A percentile compares a stretch with the other conserved stretches of the same genome.
These are phyloP conservation scores for Thozetella sp. DNA, from an alignment of 495 filamentous ascomycete species.

Conservation along the genomic window DNA sequence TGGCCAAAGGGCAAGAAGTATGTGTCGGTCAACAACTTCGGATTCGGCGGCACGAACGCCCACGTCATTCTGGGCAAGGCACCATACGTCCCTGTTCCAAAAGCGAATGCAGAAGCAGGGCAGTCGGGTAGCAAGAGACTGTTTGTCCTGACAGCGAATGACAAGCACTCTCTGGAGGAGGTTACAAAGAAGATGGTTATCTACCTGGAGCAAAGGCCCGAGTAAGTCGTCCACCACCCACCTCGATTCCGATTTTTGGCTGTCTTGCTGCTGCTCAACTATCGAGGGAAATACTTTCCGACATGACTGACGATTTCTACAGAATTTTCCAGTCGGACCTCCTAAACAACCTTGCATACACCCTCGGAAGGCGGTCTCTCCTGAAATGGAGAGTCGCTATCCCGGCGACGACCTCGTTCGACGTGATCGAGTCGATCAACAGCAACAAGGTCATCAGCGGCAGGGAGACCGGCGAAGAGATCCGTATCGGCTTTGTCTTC, in stretches of 20 bases:
- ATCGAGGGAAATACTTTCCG: too few relatives aligned
- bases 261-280: too few relatives aligned
- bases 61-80: slow-evolving; percentile 55
- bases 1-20: slow-evolving; percentile 38
- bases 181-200: slow-evolving; percentile 45
- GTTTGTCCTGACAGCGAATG: slow-evolving; percentile 48
- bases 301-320: neutral
- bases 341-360: slow-evolving; percentile 39
- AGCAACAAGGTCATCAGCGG: slow-evolving; percentile 30
- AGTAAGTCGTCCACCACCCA: slow-evolving; percentile 10
- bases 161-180: slow-evolving; percentile 37
- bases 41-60: slow-evolving; percentile 55
- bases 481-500: slow-evolving; percentile 39
- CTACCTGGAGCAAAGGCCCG: slow-evolving; percentile 45
- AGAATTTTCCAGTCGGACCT: slow-evolving; percentile 41
- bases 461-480: slow-evolving; percentile 31
- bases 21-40: slow-evolving; percentile 43
- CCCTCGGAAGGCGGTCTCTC: slow-evolving; percentile 37
- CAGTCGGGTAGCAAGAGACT: slow-evolving; percentile 33
- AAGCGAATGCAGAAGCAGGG: slow-evolving; percentile 17
- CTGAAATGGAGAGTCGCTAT: slow-evolving; percentile 43
- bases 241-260: neutral
- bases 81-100: slow-evolving; percentile 14
- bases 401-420: slow-evolving; percentile 41
- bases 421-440: slow-evolving; percentile 45